Evolutionary conservation across 345 rosid species (phyloP).

Genomic region (Camelina hispida): DNA sequence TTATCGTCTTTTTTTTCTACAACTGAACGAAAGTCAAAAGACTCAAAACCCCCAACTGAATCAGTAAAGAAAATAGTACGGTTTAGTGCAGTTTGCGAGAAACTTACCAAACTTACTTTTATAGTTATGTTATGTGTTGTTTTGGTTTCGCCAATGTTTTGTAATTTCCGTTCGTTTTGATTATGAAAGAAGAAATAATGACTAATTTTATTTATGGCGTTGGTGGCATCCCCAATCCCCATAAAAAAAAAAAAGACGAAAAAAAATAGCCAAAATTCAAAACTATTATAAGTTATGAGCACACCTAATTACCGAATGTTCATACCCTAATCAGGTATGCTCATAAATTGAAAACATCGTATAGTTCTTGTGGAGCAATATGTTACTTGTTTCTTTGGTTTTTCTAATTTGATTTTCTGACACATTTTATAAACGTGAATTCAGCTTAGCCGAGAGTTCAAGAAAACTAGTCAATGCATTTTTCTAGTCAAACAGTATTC

Average conservation of each 20-base stretch:
- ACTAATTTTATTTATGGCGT: too few species aligned
- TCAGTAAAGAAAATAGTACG: background rate
- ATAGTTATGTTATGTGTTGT: too few species aligned
- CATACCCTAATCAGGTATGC: too few species aligned
- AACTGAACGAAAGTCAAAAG: background rate
- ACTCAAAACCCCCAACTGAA: background rate
- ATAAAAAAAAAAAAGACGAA: too few species aligned
- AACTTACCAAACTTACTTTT: background rate
- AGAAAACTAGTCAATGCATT: background rate
- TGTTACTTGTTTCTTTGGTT: background rate
- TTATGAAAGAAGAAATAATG: too few species aligned
- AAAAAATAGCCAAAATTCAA: background rate
- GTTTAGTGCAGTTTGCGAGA: background rate
- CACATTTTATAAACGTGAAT: background rate
- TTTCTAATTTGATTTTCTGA: too few species aligned
- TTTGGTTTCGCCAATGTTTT: too few species aligned
- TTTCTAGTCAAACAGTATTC: background rate
- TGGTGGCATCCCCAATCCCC: background rate
- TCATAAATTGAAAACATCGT: too few species aligned
- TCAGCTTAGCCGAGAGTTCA: background rate
- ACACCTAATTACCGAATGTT: too few species aligned
- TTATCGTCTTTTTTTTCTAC: background rate
- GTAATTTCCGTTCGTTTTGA: too few species aligned
- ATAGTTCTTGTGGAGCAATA: background rate
- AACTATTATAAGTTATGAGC: too few species aligned